Conservation (phyloP, 805 yeast species). For the Schizosaccharomyces osmophilus region DNA sequence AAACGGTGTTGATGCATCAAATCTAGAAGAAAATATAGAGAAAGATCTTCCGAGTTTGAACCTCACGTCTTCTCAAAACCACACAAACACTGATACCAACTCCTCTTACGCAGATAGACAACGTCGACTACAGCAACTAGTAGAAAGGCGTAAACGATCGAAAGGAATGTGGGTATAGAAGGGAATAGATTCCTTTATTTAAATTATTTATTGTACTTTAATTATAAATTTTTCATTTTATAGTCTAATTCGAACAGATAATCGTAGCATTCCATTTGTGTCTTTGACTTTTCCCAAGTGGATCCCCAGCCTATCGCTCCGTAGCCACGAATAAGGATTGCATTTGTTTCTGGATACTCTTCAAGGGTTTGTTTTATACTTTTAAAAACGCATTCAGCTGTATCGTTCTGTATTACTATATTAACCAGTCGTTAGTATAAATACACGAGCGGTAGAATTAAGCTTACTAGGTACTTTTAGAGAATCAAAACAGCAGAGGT, state of each 20-base stretch:
- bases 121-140: not conserved
- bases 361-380: conserved; percentile 38
- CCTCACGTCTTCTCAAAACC: not conserved
- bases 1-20: too few relatives aligned
- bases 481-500: conserved; percentile 47
- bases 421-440: not conserved
- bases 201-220: too few relatives aligned
- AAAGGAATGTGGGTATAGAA: not conserved
- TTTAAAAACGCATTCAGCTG: conserved; percentile 56
- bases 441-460: not conserved
- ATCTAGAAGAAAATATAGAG: not conserved
- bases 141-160: not conserved
- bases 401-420: conserved; percentile 52
- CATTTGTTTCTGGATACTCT: conserved; percentile 52
- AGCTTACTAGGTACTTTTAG: conserved; percentile 41
- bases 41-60: not conserved
- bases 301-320: conserved; percentile 94
- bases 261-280: conserved; percentile 1
- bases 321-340: conserved; percentile 75
- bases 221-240: not conserved
- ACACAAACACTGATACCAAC: not conserved
- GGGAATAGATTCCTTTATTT: too few relatives aligned
- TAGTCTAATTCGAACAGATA: not conserved
- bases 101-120: not conserved
- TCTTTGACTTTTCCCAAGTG: conserved; percentile 70